Base-by-base conservation (phyloP, 2,329 filamentous ascomycete species). In the Seiridium cupressi region DNA sequence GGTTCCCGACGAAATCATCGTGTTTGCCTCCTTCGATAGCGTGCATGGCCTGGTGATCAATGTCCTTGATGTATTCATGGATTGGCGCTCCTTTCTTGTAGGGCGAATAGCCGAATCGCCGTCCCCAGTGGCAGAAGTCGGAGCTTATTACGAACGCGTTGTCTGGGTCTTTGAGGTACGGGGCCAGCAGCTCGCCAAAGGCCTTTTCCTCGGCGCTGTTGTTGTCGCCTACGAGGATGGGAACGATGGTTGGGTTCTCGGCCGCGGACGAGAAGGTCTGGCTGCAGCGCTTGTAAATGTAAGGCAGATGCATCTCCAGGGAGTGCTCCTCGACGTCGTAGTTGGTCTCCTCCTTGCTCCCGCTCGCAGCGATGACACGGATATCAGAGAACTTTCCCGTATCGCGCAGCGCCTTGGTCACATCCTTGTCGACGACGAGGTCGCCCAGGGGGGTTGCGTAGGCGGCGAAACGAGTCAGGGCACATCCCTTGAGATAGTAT, bases 61-160 rank as follows among this genome's bases (percentile, higher is more conserved):
- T 82, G 1, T 84, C 77, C 31, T 86, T 87, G 68, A 99, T 97
- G 58, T 90, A 92, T 75, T 96, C 91, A 67, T 96, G 89, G 57
- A 98, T 96, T 60, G 81, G 76, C 42, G 70, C 72, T 69, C 65
- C 80, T 59, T 62, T 83, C 61, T 61, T 83, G 73, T 97, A 97
- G 61, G 89, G 89, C 35, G 88, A 91, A 74, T 98, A 99, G 59
- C 84, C 80, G 74, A 97, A 99, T 54, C 92, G 84, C 0, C 80
- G 68, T 9, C 95, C 95, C 95, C 95, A 99, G 75, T 99, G 95
- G 65, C 94, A 97, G 73, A 99, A 99, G 73, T 99, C 95, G 1
- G 93, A 97, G 73, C 91, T 95, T 64, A 98, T 84, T 62, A 99
- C 84, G 72, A 98, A 97, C 1, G 89, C 87, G 62, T 91, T 96